Evolutionary conservation across 2,329 filamentous ascomycete species (phyloP).

Genomic region (Venturia asperata): DNA sequence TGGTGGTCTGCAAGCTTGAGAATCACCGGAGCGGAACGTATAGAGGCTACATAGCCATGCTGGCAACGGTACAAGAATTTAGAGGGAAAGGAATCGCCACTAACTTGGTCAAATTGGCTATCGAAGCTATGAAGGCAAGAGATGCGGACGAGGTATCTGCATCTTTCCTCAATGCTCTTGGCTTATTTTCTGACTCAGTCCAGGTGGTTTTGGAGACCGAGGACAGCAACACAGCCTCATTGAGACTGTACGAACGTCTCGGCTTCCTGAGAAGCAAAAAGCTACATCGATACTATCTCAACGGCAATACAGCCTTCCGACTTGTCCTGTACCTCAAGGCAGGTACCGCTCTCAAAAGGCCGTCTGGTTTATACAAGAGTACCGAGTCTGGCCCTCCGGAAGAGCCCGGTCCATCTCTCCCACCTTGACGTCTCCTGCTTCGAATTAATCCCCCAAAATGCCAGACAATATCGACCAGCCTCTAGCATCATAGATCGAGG

Average conservation of each 20-base stretch:
- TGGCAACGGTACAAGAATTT: conserved; percentile 76
- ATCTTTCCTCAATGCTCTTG: conserved; percentile 1
- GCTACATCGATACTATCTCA: conserved; percentile 90
- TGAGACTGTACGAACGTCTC: conserved; percentile 86
- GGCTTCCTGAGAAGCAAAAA: conserved; percentile 91
- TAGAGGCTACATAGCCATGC: conserved; percentile 96
- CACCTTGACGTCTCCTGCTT: conserved; percentile 3
- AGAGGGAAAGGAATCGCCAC: conserved; percentile 82
- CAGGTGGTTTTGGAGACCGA: conserved; percentile 90
- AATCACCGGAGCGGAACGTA: conserved; percentile 77
- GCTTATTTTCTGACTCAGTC: not conserved
- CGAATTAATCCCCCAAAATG: not conserved
- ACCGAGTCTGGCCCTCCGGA: not conserved
- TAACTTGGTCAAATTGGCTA: conserved; percentile 77
- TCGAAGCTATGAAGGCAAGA: conserved; percentile 79
- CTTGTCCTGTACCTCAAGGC: conserved; percentile 73
- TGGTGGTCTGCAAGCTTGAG: conserved; percentile 93
- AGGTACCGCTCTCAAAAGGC: conserved; percentile 40
- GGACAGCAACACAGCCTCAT: conserved; percentile 80
- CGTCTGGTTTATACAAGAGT: conserved; percentile 15
- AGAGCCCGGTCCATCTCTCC: conserved; percentile 2
- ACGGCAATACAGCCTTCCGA: conserved; percentile 89
- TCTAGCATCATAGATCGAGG: not conserved
- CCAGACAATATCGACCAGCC: not conserved
- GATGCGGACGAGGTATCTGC: conserved; percentile 69